Conservation (phyloP, 2,329 filamentous ascomycete genomes). For the Cytospora chrysosperma region DNA sequence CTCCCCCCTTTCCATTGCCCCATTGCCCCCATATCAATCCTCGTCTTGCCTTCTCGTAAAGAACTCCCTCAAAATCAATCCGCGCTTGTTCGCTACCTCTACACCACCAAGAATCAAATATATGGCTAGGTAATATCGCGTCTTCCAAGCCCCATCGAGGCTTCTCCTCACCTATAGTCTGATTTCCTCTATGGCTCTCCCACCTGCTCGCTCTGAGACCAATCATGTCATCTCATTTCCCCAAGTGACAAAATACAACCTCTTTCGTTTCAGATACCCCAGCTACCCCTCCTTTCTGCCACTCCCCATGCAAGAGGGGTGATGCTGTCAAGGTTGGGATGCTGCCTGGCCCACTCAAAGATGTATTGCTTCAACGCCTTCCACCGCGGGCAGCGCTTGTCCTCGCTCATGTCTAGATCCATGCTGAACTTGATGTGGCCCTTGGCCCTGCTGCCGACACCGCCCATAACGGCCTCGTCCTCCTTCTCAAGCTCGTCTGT, state of each 20-base stretch:
- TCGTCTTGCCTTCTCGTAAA: no score
- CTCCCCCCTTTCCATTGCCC: not conserved
- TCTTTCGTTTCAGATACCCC: slow-evolving; percentile 56
- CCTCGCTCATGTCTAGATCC: slow-evolving; percentile 44
- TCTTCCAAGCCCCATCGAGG: not conserved
- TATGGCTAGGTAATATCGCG: not conserved
- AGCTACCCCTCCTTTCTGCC: slow-evolving; percentile 65
- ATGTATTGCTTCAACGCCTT: slow-evolving; percentile 81
- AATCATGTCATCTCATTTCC: not conserved
- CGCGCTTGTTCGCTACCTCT: not conserved
- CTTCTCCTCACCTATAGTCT: not conserved
- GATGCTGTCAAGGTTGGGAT: slow-evolving; percentile 67
- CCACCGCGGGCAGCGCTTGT: slow-evolving; percentile 70
- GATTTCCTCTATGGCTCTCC: not conserved
- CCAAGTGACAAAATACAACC: slow-evolving; percentile 16
- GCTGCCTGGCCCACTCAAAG: slow-evolving; percentile 84
- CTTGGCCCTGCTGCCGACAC: slow-evolving; percentile 47
- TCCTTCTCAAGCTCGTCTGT: slow-evolving; percentile 69
- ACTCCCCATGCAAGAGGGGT: slow-evolving; percentile 67
- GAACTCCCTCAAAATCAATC: not conserved
- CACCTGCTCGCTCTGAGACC: not conserved
- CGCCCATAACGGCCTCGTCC: slow-evolving; percentile 57
- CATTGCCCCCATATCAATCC: not conserved
- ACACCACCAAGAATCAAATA: not conserved
- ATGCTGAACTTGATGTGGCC: slow-evolving; percentile 74